phyloP scores from a whole-genome alignment of 2,329 filamentous ascomycete genomes.

The Volutella citrinella region DNA sequence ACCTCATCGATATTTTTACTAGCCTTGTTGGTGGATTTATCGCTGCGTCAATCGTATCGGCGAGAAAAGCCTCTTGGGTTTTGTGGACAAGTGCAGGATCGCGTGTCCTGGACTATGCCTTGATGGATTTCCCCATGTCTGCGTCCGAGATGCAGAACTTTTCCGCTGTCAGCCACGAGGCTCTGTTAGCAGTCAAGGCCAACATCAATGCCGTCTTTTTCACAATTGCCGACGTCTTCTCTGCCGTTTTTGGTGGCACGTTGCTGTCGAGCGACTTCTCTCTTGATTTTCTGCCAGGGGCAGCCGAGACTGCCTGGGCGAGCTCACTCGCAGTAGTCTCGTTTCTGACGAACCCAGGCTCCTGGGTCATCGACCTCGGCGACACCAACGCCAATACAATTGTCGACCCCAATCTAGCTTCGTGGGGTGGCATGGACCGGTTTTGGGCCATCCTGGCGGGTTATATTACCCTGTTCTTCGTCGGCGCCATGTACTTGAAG shows the following conservation, averaged over 20 bases:
- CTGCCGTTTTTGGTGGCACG: slow-evolving; percentile 45
- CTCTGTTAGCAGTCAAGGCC: slow-evolving; percentile 59
- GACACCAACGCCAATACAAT: slow-evolving; percentile 34
- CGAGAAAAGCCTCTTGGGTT: slow-evolving; percentile 39
- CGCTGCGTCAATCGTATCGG: slow-evolving; percentile 26
- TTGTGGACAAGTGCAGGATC: slow-evolving; percentile 41
- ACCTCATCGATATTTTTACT: slow-evolving; percentile 37
- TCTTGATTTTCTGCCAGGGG: slow-evolving; percentile 7
- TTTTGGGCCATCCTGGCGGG: slow-evolving; percentile 74
- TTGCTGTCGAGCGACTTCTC: slow-evolving; percentile 25
- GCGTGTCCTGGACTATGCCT: slow-evolving; percentile 48
- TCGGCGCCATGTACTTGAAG: slow-evolving; percentile 77
- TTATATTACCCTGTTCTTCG: slow-evolving; percentile 71
- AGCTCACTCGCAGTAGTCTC: slow-evolving; percentile 17
- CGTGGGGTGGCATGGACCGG: slow-evolving; percentile 65
- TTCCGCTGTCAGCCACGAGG: slow-evolving; percentile 71
- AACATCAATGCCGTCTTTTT: slow-evolving; percentile 43
- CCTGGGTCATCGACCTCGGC: slow-evolving; percentile 58
- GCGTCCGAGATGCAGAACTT: slow-evolving; percentile 70
- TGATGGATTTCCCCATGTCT: slow-evolving; percentile 49
- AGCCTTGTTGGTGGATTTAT: slow-evolving; percentile 31
- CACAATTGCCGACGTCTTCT: slow-evolving; percentile 34
- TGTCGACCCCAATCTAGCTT: slow-evolving; percentile 57
- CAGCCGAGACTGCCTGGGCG: slow-evolving; percentile 12
- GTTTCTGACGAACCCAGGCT: slow-evolving; percentile 43